Base-by-base conservation (phyloP, 495 filamentous ascomycete species). In the Penicillium waksmanii region DNA sequence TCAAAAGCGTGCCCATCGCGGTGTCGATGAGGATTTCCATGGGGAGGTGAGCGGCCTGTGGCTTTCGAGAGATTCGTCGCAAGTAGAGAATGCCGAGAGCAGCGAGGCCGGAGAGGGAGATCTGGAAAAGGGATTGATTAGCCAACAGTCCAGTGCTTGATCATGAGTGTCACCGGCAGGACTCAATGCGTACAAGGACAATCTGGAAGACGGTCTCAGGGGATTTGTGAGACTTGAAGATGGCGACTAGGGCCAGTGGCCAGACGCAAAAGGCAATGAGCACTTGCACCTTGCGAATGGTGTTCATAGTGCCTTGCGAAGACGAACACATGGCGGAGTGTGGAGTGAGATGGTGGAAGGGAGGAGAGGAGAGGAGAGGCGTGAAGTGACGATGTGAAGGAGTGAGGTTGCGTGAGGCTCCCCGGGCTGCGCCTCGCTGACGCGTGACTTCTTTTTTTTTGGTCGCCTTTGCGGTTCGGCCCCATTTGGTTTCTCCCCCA, bases 261-360 rank as follows among this genome's bases (percentile, higher is more conserved):
- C 48, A 58, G 13, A 48, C 50, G 33, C 43, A 10, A 36, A 53
- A 5, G 4, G 56, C 50, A 17, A 58, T 5, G 5, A 58, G n/a
- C n/a, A 44, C 15, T 40, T 58, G 56, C 8, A 33, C 25, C 49
- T 38, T 58, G 56, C 56, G 56, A 25, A 51, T 33, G 27, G 25
- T 35, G 15, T 6, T 17, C 31, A 51, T 11, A 5, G 25, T 8
- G 33, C 17, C 10, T 17, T 51, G 46, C 11, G 46, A 48, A n/a
- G 46, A 48, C 46, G 46, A 48, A 15, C 46, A 48, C 46, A 48
- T 48, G 46, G 23, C 7, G 46, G 6, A 44, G n/a, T n/a, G 2
- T 36, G 34, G 34, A 36, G 34, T 12, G 13, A 36, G 13, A 36
- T n/a, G n/a, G n/a, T n/a, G n/a, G n/a, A n/a, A n/a, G 34, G 7